phyloP scores from a whole-genome alignment of 768 basidiomycete species.

The Russula foetens region DNA sequence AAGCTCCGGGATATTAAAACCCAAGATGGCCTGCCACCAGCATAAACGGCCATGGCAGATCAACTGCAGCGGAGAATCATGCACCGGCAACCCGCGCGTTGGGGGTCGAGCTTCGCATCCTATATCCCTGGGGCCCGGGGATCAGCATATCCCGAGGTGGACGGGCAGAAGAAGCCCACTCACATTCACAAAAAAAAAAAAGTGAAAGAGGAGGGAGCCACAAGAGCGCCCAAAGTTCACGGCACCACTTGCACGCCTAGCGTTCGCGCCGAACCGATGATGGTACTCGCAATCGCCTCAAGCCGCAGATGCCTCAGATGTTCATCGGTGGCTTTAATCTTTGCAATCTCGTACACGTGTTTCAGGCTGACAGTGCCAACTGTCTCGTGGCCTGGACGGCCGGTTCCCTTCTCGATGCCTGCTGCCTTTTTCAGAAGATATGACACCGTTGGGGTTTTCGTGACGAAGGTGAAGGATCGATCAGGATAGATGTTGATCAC shows the following conservation, averaged over 20 bases:
- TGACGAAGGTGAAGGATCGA: conserved; percentile 88
- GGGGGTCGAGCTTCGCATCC: neutral
- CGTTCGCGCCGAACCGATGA: conserved; percentile 83
- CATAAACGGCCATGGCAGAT: conserved; percentile 13
- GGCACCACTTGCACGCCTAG: conserved; percentile 87
- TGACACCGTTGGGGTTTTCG: conserved; percentile 83
- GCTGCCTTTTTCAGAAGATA: conserved; percentile 90
- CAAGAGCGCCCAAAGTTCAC: conserved; percentile 34
- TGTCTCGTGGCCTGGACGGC: conserved; percentile 68
- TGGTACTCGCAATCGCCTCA: conserved; percentile 80
- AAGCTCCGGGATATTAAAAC: conserved; percentile 18
- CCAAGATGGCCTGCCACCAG: conserved; percentile 16
- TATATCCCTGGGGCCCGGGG: neutral
- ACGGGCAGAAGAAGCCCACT: conserved; percentile 3
- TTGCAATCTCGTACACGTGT: conserved; percentile 98
- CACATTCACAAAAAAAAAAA: neutral
- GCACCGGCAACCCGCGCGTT: conserved; percentile 13
- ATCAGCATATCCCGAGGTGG: conserved; percentile 13
- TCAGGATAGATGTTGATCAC: conserved; percentile 90
- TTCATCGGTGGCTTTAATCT: conserved; percentile 89
- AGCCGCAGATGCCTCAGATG: conserved; percentile 80
- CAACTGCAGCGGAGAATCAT: conserved; percentile 7
- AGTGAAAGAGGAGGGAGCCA: neutral
- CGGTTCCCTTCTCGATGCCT: conserved; percentile 85
- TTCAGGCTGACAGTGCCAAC: conserved; percentile 85